Evolutionary conservation across 805 yeast species (phyloP), one percentile per base, ranked within the genome.

Genomic region (Wickerhamiella sergipiensis): DNA sequence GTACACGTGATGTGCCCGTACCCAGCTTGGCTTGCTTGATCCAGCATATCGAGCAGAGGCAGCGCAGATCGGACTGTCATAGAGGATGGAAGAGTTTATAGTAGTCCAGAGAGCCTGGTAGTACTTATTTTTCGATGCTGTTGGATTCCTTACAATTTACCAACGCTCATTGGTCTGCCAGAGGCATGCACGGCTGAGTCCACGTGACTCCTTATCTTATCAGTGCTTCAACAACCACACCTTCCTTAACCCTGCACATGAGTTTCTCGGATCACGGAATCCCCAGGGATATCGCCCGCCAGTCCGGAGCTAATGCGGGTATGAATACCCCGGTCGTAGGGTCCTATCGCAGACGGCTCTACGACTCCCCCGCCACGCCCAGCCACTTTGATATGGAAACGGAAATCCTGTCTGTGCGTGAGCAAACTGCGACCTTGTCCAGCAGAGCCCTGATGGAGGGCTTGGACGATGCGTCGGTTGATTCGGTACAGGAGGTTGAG

Each of bases 401-500:
- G 17, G 61, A 57, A 36, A 43, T 55, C 4, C 52, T 52, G 3
- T 46, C 51, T 18, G 58, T 56, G 13, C 43, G 59, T 4, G 61
- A 56, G 36, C 61, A 57, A 31, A 57, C 59, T 1, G 59, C 57
- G 7, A 45, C 43, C 8, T 51, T 59, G 19, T 52, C 59, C 23
- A 46, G 55, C n/a, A 31, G 59, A 2, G 61, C 59, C 1, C 39
- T 58, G 8, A 12, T 31, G 2, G 61, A 57, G 36, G 57, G 56
- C 5, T 6, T 52, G 44, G 33, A 29, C n/a, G 49, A 43, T 39
- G 40, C n/a, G 26, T 17, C 17, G n/a, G 8, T 24, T 2, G 51
- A 31, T 2, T 3, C 10, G 7, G 26, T 21, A 40, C 43, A 29
- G 2, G 23, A 38, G 1, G 19, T 8, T 1, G 48, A 36, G 36